Evolutionary conservation across 306 rosid genomes (phyloP).

Genomic region (Alnus glutinosa): DNA sequence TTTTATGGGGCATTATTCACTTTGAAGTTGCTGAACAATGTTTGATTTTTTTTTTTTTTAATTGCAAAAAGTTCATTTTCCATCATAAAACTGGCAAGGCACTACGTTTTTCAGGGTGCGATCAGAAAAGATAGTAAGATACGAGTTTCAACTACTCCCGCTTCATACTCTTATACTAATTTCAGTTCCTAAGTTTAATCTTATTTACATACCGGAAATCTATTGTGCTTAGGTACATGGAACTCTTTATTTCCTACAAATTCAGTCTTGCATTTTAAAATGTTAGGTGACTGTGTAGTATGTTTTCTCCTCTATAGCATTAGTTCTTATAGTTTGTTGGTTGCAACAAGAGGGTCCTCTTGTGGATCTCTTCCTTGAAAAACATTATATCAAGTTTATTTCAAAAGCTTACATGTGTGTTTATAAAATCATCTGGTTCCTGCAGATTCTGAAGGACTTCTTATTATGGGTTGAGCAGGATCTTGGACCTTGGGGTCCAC

Average conservation of each 20-base stretch:
- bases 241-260: not conserved
- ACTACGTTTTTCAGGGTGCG: not conserved
- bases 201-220: not conserved
- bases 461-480: constrained; percentile 83
- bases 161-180: not conserved
- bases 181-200: not conserved
- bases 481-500: constrained; percentile 96
- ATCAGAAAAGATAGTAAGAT: not conserved
- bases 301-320: not conserved
- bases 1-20: not conserved
- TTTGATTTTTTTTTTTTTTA: not conserved
- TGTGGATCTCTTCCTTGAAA: not conserved
- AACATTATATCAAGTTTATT: not conserved
- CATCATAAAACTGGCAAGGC: not conserved
- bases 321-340: not conserved
- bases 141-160: not conserved
- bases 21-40: not conserved
- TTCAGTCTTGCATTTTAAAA: not conserved
- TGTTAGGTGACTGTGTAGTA: not conserved
- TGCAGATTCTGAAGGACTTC: constrained; percentile 68
- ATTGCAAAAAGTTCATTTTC: not conserved
- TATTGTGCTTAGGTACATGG: not conserved
- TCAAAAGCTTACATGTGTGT: not conserved
- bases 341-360: not conserved
- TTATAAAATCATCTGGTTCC: not conserved